Evolutionary conservation across 495 filamentous ascomycete genomes (phyloP).

Genomic region (Daldinia decipiens): DNA sequence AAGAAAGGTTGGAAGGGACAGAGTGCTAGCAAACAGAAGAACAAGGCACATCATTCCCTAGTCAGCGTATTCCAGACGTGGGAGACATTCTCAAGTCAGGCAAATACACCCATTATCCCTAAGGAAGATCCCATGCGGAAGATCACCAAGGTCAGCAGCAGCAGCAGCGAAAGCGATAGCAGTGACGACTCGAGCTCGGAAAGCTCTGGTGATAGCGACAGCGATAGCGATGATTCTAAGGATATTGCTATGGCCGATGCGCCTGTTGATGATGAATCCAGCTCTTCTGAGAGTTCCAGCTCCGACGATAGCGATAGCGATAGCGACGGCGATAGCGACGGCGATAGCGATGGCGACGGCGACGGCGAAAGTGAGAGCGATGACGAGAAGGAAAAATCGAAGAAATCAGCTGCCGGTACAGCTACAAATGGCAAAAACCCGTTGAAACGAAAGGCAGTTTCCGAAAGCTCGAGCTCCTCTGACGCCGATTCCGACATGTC

Average conservation of each 20-base stretch:
- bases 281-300: constrained; percentile 59
- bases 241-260: constrained; percentile 71
- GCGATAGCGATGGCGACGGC: constrained; percentile 63
- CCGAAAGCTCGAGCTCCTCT: constrained; percentile 58
- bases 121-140: constrained; percentile 46
- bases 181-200: constrained; percentile 51
- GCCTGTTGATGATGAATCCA: constrained; percentile 50
- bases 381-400: constrained; percentile 61
- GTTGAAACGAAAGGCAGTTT: constrained; percentile 73
- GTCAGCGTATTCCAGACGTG: constrained; percentile 59
- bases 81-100: constrained; percentile 52
- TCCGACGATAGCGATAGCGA: constrained; percentile 59
- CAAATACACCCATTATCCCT: constrained; percentile 46
- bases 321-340: constrained; percentile 55
- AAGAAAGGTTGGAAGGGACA: constrained; percentile 57
- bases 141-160: constrained; percentile 54
- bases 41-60: constrained; percentile 53
- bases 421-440: constrained; percentile 48
- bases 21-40: constrained; percentile 38
- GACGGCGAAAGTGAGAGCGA: constrained; percentile 63
- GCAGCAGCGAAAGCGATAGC: constrained; percentile 53
- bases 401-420: constrained; percentile 51
- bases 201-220: constrained; percentile 54
- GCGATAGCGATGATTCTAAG: constrained; percentile 51
- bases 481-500: constrained; percentile 50